Base-by-base conservation (phyloP, 768 basidiomycete genomes). In the Dictyophora rubrovolvata region DNA sequence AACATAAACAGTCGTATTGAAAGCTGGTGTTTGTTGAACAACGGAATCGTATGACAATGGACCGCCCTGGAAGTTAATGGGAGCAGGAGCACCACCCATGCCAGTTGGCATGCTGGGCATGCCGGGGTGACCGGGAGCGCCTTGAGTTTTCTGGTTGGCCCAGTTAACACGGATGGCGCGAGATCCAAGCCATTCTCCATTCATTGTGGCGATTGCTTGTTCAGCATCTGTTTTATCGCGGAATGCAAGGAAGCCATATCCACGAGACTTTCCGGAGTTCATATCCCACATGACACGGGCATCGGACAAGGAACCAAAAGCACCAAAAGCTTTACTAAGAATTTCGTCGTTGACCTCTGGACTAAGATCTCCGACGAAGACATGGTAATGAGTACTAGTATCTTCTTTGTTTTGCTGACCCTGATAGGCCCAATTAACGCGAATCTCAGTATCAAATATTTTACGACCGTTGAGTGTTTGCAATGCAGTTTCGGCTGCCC, bases 261-360 rank as follows among this genome's bases (percentile, higher is more conserved):
- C 95, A 67, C 95, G 87, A 68, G 88, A 92, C 77, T 98, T 97
- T 62, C 96, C 96, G 55, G 94, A 95, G 75, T 94, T 96, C 93
- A 98, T 97, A 71, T 99, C 96, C 95, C 95, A 98, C 95, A 98
- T 98, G 61, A 98, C 96, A 35, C 96, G 84, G 53, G 95, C 95
- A 72, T 99, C 96, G 54, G 92, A 94, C 74, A 99, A 80, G 62
- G 88, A 89, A 34, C 93, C 94, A 70, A 99, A 99, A 42, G 95
- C 95, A 66, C 84, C 86, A 78, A 99, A 99, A 7, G 96, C 96
- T 76, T 98, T 97, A 60, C 77, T 87, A 63, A 99, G 85, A 56
- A 97, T 92, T 17, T 94, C 93, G 67, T 99, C 96, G 71, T 93
- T 98, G 70, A 99, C 94, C 72, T 99, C 96, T 21, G 96, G 95